These are phyloP conservation scores for Neofusicoccum umdonicola DNA, from an alignment of 2,329 filamentous ascomycete genomes.

Conservation along the genomic window DNA sequence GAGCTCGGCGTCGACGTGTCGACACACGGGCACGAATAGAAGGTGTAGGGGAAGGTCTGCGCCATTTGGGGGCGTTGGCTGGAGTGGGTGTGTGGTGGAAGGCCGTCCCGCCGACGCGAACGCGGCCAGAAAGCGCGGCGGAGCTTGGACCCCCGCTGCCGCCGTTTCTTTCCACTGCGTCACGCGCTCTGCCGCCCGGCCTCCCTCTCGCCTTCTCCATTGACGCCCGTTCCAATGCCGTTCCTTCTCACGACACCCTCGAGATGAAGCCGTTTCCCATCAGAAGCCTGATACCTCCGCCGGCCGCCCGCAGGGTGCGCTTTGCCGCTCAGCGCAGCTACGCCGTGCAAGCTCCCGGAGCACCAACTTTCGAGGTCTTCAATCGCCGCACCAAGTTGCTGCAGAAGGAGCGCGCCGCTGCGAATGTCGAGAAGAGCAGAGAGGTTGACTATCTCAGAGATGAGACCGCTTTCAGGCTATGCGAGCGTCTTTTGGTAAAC, in stretches of 20 bases:
- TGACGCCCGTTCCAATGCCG: slow-evolving; percentile 4
- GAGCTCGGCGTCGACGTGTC: slow-evolving; percentile 33
- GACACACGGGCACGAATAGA: slow-evolving; percentile 64
- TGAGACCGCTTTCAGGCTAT: slow-evolving; percentile 80
- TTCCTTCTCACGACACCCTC: not conserved
- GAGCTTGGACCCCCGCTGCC: slow-evolving; percentile 14
- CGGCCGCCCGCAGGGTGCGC: slow-evolving; percentile 25
- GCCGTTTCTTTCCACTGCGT: slow-evolving; percentile 12
- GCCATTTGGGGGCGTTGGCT: slow-evolving; percentile 42
- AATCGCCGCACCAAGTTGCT: slow-evolving; percentile 83
- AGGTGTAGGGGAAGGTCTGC: slow-evolving; percentile 61
- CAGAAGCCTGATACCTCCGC: slow-evolving; percentile 35
- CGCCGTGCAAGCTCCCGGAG: slow-evolving; percentile 74
- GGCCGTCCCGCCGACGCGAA: not conserved
- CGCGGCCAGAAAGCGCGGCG: not conserved
- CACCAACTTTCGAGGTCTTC: slow-evolving; percentile 85
- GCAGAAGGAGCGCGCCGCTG: slow-evolving; percentile 83
- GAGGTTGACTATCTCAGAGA: slow-evolving; percentile 91
- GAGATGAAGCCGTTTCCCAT: slow-evolving; percentile 34
- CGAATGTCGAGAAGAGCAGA: slow-evolving; percentile 67
- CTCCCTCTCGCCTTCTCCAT: not conserved
- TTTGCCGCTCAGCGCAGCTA: slow-evolving; percentile 49
- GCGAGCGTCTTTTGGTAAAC: slow-evolving; percentile 75
- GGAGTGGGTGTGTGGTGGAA: not conserved
- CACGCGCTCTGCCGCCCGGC: slow-evolving; percentile 6